phyloP scores from a whole-genome alignment of 345 rosid species.

The Microthlaspi erraticum region DNA sequence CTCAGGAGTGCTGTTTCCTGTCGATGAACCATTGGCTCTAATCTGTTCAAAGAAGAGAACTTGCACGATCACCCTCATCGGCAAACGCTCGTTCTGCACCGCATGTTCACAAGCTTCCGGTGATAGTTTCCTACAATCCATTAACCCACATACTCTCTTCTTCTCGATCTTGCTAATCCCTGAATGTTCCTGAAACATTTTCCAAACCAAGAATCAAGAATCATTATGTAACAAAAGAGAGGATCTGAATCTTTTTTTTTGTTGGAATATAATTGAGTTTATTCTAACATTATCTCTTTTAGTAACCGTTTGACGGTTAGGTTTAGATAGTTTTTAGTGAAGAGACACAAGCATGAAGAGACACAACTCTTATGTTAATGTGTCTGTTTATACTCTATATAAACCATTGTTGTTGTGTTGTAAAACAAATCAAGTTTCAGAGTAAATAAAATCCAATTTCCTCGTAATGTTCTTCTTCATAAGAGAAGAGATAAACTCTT shows the following conservation, averaged over 20 bases:
- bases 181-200: conserved; percentile 56
- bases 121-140: conserved; percentile 85
- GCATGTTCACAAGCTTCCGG: conserved; percentile 77
- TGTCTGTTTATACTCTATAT: too few relatives aligned
- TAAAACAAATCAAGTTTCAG: too few relatives aligned
- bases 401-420: too few relatives aligned
- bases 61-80: conserved; percentile 80
- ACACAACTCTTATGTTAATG: too few relatives aligned
- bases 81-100: conserved; percentile 85
- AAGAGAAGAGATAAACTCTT: too few relatives aligned
- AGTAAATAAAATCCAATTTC: too few relatives aligned
- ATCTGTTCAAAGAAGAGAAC: conserved; percentile 91
- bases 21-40: conserved; percentile 65
- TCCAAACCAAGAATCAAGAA: neutral
- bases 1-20: conserved; percentile 48
- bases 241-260: neutral
- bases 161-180: conserved; percentile 66
- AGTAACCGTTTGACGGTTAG: too few relatives aligned
- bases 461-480: too few relatives aligned
- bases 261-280: too few relatives aligned
- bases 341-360: too few relatives aligned
- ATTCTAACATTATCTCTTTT: too few relatives aligned
- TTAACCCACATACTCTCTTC: conserved; percentile 69
- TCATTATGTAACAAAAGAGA: neutral
- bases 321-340: too few relatives aligned